Evolutionary conservation across 2,329 filamentous ascomycete genomes (phyloP).

Genomic region (Penicillium decumbens): DNA sequence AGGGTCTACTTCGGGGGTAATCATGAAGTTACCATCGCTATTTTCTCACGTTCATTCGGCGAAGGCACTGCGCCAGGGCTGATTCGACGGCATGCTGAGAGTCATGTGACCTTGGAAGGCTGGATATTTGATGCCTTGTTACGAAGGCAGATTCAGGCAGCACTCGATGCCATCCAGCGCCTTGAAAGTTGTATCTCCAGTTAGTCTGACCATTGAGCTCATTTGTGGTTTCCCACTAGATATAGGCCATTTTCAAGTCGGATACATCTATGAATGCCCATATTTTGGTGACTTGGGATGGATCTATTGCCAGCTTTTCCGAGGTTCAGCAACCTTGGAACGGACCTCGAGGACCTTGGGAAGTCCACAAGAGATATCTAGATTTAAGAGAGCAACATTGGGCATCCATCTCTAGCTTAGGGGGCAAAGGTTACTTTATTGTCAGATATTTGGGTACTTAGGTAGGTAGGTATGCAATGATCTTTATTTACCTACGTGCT

Average conservation of each 20-base stretch:
- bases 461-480: neutral
- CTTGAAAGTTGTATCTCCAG: neutral
- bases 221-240: neutral
- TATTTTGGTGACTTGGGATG: too few relatives aligned
- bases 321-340: neutral
- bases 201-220: neutral
- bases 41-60: neutral
- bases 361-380: neutral
- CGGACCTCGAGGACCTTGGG: neutral
- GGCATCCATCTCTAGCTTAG: neutral
- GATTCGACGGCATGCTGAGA: slow-evolving; percentile 11
- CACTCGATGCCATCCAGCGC: neutral
- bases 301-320: neutral
- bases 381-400: neutral
- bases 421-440: neutral
- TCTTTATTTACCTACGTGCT: too few relatives aligned
- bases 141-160: slow-evolving; percentile 1
- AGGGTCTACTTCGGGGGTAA: neutral
- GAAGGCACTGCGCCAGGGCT: slow-evolving; percentile 6
- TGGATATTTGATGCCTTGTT: slow-evolving; percentile 1
- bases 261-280: too few relatives aligned
- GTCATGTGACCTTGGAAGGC: slow-evolving; percentile 13
- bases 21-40: neutral
- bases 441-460: neutral
- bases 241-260: neutral